These are phyloP conservation scores for Talaromyces rugulosus DNA, from an alignment of 2,329 filamentous ascomycete genomes.

Conservation along the genomic window DNA sequence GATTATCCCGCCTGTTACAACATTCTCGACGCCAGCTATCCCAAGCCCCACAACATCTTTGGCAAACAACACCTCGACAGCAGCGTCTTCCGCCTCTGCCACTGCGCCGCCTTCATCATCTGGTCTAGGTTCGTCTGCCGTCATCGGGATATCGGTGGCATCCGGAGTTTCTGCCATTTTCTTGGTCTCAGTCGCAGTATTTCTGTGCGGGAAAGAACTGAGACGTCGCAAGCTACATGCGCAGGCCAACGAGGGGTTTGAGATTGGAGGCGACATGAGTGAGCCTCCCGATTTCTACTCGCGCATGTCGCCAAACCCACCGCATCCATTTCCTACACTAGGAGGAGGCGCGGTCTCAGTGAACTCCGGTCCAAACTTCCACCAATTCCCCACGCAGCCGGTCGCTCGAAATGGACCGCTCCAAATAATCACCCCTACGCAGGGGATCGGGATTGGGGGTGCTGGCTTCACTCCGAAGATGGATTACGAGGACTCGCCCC, in stretches of 20 bases:
- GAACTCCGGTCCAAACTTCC: constrained; percentile 11
- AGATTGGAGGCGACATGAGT: constrained; percentile 37
- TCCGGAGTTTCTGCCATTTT: constrained; percentile 33
- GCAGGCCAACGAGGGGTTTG: constrained; percentile 27
- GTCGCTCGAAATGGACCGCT: constrained; percentile 2
- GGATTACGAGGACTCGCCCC: constrained; percentile 25
- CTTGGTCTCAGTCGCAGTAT: constrained; percentile 28
- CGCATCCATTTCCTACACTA: constrained; percentile 4
- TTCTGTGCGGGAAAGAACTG: constrained; percentile 27
- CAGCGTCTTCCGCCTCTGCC: not conserved
- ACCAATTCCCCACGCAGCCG: constrained; percentile 15
- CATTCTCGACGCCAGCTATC: not conserved
- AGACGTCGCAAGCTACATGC: constrained; percentile 20
- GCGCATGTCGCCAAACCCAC: constrained; percentile 18
- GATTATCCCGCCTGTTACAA: constrained; percentile 1
- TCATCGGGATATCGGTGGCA: constrained; percentile 34
- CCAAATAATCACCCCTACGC: not conserved
- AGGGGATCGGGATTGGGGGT: constrained; percentile 16
- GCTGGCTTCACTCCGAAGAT: constrained; percentile 18
- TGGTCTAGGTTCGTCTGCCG: constrained; percentile 24
- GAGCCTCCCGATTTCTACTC: constrained; percentile 30
- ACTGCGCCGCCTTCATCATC: constrained; percentile 9
- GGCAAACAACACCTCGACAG: not conserved
- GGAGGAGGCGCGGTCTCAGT: constrained; percentile 5
- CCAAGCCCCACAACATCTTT: not conserved